Percentiles rank a stretch among this genome's conserved stretches.
Evolutionary conservation across 345 rosid genomes (phyloP).

Genomic region (Salix purpurea): DNA sequence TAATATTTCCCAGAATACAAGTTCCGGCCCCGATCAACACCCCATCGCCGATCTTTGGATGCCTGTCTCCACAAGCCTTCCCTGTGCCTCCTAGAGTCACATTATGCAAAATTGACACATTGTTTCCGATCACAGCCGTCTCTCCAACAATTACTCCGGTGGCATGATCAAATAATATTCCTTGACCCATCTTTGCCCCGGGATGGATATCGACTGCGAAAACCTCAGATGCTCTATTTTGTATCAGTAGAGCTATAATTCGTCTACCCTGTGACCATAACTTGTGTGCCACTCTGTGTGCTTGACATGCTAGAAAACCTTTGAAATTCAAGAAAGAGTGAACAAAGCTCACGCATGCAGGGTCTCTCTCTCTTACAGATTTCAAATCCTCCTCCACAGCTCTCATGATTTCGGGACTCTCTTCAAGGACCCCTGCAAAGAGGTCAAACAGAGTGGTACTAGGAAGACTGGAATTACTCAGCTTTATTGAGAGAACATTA

Average conservation of each 20-base stretch:
- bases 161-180: conserved; percentile 78
- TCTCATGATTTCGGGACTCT: conserved; percentile 41
- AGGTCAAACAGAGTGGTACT: conserved; percentile 52
- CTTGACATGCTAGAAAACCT: conserved; percentile 74
- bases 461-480: conserved; percentile 59
- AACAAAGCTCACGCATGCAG: conserved; percentile 70
- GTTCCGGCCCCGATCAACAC: conserved; percentile 93
- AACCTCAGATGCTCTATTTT: conserved; percentile 67
- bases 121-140: conserved; percentile 84
- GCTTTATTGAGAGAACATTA: conserved; percentile 58
- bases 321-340: conserved; percentile 78
- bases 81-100: conserved; percentile 95
- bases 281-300: conserved; percentile 74
- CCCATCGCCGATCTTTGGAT: conserved; percentile 93
- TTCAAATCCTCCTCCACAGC: conserved; percentile 57
- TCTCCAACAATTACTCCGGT: conserved; percentile 83
- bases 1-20: conserved; percentile 80
- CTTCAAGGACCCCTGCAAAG: conserved; percentile 51
- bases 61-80: conserved; percentile 75
- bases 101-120: conserved; percentile 84
- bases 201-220: conserved; percentile 96
- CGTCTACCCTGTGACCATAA: conserved; percentile 65
- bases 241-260: conserved; percentile 64
- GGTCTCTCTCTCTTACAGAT: conserved; percentile 75
- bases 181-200: conserved; percentile 72